A percentile compares a stretch with the other conserved stretches of the same genome.
These are phyloP conservation scores for Aspergillus ruber DNA, from an alignment of 2,329 filamentous ascomycete genomes.

Conservation along the genomic window DNA sequence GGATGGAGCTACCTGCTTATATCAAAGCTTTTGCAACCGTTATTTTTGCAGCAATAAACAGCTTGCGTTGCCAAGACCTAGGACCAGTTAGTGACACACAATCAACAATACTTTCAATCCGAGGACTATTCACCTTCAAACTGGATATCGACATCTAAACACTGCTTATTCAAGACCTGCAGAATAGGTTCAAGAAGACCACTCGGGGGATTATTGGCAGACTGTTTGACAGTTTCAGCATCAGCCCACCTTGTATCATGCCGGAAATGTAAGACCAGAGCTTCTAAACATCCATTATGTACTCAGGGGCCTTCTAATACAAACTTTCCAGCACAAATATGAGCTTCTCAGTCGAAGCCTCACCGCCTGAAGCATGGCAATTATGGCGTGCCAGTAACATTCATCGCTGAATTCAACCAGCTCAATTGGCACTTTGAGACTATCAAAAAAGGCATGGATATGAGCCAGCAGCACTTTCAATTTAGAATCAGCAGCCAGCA, in stretches of 20 bases:
- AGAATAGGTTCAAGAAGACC: slow-evolving; percentile 79
- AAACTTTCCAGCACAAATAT: slow-evolving; percentile 77
- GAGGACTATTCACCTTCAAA: slow-evolving; percentile 60
- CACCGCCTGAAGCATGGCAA: slow-evolving; percentile 66
- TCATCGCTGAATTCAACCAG: slow-evolving; percentile 73
- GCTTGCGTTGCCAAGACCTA: too few species aligned
- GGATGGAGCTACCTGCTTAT: too few species aligned
- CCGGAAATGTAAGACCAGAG: slow-evolving; percentile 51
- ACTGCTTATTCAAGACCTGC: slow-evolving; percentile 85
- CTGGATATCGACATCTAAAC: slow-evolving; percentile 80
- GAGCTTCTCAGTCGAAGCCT: slow-evolving; percentile 73
- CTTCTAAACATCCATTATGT: slow-evolving; percentile 84
- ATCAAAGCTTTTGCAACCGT: too few species aligned
- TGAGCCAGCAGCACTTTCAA: slow-evolving; percentile 67
- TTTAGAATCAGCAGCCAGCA: slow-evolving; percentile 76
- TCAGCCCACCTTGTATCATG: slow-evolving; percentile 85
- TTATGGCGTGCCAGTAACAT: slow-evolving; percentile 77
- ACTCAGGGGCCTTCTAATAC: slow-evolving; percentile 63
- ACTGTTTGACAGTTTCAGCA: slow-evolving; percentile 91
- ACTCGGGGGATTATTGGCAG: slow-evolving; percentile 64
- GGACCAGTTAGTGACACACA: too few species aligned
- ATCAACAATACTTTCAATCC: too few species aligned
- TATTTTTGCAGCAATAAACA: too few species aligned
- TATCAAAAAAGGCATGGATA: slow-evolving; percentile 52
- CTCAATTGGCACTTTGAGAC: slow-evolving; percentile 72